Conservation (phyloP, 352 stramenopile genomes). For the Pythium oligandrum region DNA sequence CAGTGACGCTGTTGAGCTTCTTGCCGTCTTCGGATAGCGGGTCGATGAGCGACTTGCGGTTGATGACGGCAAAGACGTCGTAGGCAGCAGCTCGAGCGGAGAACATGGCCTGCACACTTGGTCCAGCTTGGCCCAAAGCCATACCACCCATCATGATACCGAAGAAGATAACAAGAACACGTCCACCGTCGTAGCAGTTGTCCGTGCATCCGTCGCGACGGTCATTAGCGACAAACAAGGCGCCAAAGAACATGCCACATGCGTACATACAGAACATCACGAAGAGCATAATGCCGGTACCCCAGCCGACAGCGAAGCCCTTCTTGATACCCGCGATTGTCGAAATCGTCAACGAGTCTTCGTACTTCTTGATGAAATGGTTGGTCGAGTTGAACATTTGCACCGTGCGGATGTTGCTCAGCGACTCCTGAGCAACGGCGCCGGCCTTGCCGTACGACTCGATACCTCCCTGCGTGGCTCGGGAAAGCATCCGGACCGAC, state of each 20-base stretch:
- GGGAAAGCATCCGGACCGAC: constrained; percentile 12
- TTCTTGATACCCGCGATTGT: constrained; percentile 27
- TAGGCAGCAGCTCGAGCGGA: constrained; percentile 20
- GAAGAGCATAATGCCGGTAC: constrained; percentile 34
- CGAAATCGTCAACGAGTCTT: constrained; percentile 15
- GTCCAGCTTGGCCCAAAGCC: constrained; percentile 29
- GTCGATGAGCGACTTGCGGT: constrained; percentile 31
- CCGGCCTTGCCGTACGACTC: constrained; percentile 31
- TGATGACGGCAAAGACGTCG: constrained; percentile 35
- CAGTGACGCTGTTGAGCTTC: constrained; percentile 24
- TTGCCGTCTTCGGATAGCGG: constrained; percentile 19
- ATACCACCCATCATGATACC: constrained; percentile 34
- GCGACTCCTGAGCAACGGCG: constrained; percentile 30
- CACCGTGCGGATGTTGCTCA: constrained; percentile 37
- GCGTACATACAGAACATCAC: constrained; percentile 40
- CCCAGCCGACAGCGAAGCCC: constrained; percentile 21
- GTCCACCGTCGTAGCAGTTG: constrained; percentile 28
- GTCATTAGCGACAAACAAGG: constrained; percentile 25
- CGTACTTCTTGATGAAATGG: constrained; percentile 30
- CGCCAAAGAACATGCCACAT: constrained; percentile 43
- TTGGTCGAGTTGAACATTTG: constrained; percentile 36
- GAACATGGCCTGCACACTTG: constrained; percentile 25
- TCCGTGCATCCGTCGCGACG: constrained; percentile 10
- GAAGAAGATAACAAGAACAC: constrained; percentile 38
- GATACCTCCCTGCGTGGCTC: constrained; percentile 17